Evolutionary conservation across 345 rosid genomes (phyloP), one percentile per base, ranked within the genome.

Genomic region (Citrus cavaleriei): DNA sequence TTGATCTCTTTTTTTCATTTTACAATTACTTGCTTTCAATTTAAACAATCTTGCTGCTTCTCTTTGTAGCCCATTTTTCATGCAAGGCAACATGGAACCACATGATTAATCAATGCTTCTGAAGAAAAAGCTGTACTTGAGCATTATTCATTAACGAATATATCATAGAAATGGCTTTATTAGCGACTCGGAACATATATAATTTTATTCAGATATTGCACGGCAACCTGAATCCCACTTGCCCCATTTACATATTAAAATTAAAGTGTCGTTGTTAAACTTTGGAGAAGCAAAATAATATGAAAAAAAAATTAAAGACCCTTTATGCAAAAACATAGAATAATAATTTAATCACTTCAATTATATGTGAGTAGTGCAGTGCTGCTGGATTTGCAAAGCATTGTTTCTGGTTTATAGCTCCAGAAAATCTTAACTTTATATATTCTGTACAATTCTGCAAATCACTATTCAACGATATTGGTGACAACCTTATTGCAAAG

Each of bases 41-140:
- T 79, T 27, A 37, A 74, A 66, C 60, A 21, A 34, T 0, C 72
- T 32, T 2, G 10, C 8, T 30, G 62, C 21, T 57, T 34, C 63
- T 25, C 7, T 67, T 46, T 81, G 77, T 73, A 76, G 82, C 76
- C 77, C 84, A 81, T 66, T 78, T 32, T 59, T 59, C 77, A 81
- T 69, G 55, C 84, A 84, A 70, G 57, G 21, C 74, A 81, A 69
- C 81, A 69, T 78, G 76, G 46, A 40, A 55, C 61, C 81, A 60
- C 72, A 70, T 46, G 51, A 46, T 72, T 58, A 51, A 25, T 68
- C 59, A 40, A 40, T 77, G 83, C 75, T 67, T 75, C 77, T 34
- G 37, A 64, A 32, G 13, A 2, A 40, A 32, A 38, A 38, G 57
- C 66, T 35, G 32, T 1, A 14, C 24, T 30, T 57, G 12, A 55